A percentile compares a stretch with the other conserved stretches of the same genome.
Conservation (phyloP, 805 yeast genomes). For the Metschnikowia chrysomelidarum region DNA sequence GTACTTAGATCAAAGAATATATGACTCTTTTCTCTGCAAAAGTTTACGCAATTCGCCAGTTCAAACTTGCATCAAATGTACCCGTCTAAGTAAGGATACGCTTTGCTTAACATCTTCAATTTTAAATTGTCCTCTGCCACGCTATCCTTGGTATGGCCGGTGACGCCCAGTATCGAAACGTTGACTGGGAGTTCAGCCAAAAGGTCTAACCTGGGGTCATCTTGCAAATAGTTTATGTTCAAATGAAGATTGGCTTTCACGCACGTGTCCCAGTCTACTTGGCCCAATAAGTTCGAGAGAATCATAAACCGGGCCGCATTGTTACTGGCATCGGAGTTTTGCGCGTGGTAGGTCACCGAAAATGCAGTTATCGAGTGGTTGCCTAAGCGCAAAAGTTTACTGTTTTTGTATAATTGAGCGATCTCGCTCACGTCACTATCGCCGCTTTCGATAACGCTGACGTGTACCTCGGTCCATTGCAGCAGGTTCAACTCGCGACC, state of each 20-base stretch:
- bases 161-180: constrained; percentile 10
- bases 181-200: constrained; percentile 16
- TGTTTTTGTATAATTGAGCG: constrained; percentile 9
- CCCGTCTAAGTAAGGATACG: constrained; percentile 15
- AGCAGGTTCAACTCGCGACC: constrained; percentile 5
- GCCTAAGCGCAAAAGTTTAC: constrained; percentile 7
- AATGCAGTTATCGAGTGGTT: constrained; percentile 6
- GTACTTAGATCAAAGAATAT: no score
- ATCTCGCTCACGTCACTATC: constrained; percentile 7
- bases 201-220: constrained; percentile 14
- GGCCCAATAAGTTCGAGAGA: constrained; percentile 12
- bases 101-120: constrained; percentile 10
- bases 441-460: constrained; percentile 10
- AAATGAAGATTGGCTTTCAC: constrained; percentile 9
- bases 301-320: constrained; percentile 16
- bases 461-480: constrained; percentile 12
- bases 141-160: neutral
- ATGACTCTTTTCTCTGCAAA: neutral
- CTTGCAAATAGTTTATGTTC: constrained; percentile 12
- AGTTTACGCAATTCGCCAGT: neutral
- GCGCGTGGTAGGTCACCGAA: constrained; percentile 15
- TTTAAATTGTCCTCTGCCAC: constrained; percentile 1
- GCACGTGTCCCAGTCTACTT: constrained; percentile 16
- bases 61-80: constrained; percentile 3
- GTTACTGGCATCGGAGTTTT: constrained; percentile 9